Base-by-base conservation (phyloP, 2,329 filamentous ascomycete genomes). In the Rhynchosporium secalis region DNA sequence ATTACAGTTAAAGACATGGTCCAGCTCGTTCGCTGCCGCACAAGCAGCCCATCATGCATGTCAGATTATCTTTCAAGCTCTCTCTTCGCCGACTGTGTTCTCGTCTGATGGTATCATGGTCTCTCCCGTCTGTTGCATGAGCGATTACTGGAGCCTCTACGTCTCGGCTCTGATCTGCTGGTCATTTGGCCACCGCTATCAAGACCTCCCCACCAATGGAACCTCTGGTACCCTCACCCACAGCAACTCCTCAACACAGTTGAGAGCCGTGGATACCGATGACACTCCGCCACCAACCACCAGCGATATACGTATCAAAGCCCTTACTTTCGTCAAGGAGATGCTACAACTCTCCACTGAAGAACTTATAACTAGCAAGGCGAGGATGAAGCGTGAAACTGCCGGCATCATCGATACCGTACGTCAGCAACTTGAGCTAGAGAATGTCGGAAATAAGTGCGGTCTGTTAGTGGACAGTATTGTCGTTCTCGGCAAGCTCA, bases 91-190 rank as follows among this genome's bases (percentile, higher is more conserved):
- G 4, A 38, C 63, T 28, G 52, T 45, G 3, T 41, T 58, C 9
- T 67, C 49, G 58, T 60, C 49, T 46, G 62, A 68, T 33, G 65
- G 62, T 29, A 65, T 67, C 15, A 52, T 54, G 2, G 64, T 12
- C 6, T 36, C 33, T 8, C 38, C n/a, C 12, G 38, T 63, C 33
- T 64, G 62, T 40, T 65, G 63, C 41, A 75, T 84, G 47, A 79
- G 78, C 1, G 78, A 82, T 65, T 83, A 81, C 68, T 85, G 82
- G 82, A 79, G 76, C 38, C 69, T 85, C 55, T 86, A 86, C 68
- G 79, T 82, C 7, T 85, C 82, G 65, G 76, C 81, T 7, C 76
- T 87, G 56, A 81, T 86, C 66, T 85, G 81, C 74, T 87, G 84
- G 84, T 82, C 83, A 0, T 83, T 81, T 66, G 78, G 79, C 2